Conservation (phyloP, 2,329 filamentous ascomycete species). For the Microsporum canis region DNA sequence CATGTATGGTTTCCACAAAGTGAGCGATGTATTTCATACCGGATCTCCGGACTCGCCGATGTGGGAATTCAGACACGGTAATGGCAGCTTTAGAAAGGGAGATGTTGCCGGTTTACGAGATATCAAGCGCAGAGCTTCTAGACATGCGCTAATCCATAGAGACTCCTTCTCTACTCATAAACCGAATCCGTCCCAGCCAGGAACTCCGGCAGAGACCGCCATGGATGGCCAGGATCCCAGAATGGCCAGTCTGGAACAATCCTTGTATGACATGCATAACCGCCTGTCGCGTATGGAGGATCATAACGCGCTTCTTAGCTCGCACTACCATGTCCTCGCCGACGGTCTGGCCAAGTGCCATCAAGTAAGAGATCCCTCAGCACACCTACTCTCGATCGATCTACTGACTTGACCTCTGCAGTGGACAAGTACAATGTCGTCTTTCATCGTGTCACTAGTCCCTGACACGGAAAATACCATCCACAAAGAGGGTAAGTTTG, state of each 20-base stretch:
- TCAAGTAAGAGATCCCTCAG: constrained; percentile 38
- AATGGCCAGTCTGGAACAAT: constrained; percentile 65
- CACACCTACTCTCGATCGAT: not conserved
- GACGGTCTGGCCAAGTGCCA: constrained; percentile 67
- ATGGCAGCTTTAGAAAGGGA: constrained; percentile 91
- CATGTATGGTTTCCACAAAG: constrained; percentile 99
- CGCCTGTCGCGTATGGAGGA: constrained; percentile 77
- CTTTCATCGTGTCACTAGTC: constrained; percentile 60
- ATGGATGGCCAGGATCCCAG: constrained; percentile 68
- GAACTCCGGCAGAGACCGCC: constrained; percentile 73
- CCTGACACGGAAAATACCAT: constrained; percentile 65
- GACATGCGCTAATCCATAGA: constrained; percentile 84
- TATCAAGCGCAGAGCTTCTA: constrained; percentile 87
- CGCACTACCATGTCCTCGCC: constrained; percentile 69
- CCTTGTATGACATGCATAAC: constrained; percentile 64
- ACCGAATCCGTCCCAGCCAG: constrained; percentile 61
- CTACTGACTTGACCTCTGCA: constrained; percentile 25
- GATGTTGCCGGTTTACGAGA: constrained; percentile 84
- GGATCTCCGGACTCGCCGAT: constrained; percentile 84
- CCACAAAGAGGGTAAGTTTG: constrained; percentile 65
- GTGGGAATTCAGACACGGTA: constrained; percentile 98
- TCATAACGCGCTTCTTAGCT: constrained; percentile 62
- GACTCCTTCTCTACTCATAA: constrained; percentile 73
- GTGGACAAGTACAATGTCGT: constrained; percentile 76
- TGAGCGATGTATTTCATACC: constrained; percentile 96